Evolutionary conservation across 306 rosid genomes (phyloP).

Genomic region (Pyrus communis): DNA sequence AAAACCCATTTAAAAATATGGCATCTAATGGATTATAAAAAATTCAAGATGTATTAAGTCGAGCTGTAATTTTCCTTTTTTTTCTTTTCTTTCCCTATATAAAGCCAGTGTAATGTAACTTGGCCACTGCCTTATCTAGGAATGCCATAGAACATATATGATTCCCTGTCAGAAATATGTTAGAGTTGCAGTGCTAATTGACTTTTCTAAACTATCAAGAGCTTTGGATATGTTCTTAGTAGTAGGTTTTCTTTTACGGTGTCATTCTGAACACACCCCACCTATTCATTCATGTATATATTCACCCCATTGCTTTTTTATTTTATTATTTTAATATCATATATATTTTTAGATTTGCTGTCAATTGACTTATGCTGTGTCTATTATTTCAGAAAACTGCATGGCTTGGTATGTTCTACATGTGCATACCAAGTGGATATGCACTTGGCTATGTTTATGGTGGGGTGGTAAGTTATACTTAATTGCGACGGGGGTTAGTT

Average conservation of each 20-base stretch:
- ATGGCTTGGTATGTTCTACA: conserved; percentile 71
- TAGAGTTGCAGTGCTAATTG: neutral
- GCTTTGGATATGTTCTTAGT: neutral
- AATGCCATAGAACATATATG: neutral
- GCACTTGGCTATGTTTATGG: conserved; percentile 83
- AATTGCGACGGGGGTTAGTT: neutral
- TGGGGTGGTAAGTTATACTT: conserved; percentile 56
- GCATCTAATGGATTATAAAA: neutral
- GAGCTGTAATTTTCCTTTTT: neutral
- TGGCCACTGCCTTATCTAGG: neutral
- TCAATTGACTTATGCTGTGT: conserved; percentile 5
- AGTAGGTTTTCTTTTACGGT: neutral
- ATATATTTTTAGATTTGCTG: neutral
- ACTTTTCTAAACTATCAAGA: neutral
- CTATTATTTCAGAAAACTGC: conserved; percentile 56
- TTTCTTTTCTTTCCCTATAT: neutral
- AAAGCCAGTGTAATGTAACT: neutral
- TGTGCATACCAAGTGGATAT: conserved; percentile 81
- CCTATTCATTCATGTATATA: neutral
- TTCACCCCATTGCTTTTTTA: neutral
- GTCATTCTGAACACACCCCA: neutral
- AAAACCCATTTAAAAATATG: neutral
- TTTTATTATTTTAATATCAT: neutral
- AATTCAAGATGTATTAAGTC: too few relatives aligned
- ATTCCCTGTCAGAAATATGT: neutral